Conservation (phyloP, 1,284 basidiomycete genomes). For the Schizophyllum commune region DNA sequence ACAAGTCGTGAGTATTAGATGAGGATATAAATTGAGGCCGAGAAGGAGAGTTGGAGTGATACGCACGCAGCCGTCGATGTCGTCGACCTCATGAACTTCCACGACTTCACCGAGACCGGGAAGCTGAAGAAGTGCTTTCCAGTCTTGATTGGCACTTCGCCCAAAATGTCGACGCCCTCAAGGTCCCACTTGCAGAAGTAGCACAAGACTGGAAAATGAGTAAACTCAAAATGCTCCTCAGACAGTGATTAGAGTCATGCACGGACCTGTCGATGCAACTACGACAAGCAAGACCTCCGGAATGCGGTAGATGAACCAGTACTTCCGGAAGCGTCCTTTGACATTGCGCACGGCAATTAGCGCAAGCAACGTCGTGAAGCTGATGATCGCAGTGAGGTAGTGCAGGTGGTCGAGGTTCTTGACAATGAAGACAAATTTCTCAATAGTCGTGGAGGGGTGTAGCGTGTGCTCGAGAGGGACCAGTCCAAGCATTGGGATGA, state of each 20-base stretch:
- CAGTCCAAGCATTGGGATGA: constrained; percentile 78
- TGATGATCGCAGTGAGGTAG: constrained; percentile 63
- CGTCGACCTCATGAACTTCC: constrained; percentile 64
- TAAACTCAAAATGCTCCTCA: neutral
- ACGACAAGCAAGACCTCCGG: constrained; percentile 77
- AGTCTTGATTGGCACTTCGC: constrained; percentile 59
- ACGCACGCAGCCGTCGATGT: constrained; percentile 73
- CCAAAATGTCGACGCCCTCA: constrained; percentile 76
- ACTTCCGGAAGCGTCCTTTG: constrained; percentile 46
- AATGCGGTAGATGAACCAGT: constrained; percentile 66
- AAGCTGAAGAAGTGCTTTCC: constrained; percentile 56
- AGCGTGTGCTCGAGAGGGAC: constrained; percentile 42
- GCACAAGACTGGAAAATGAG: constrained; percentile 51
- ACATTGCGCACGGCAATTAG: constrained; percentile 55
- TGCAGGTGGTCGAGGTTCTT: constrained; percentile 45
- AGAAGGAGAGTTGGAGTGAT: neutral
- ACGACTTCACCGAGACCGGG: constrained; percentile 52
- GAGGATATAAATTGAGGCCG: constrained; percentile 1
- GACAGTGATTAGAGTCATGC: neutral
- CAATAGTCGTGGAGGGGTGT: constrained; percentile 59
- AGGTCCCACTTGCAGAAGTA: constrained; percentile 67
- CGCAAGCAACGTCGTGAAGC: constrained; percentile 55
- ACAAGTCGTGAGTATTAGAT: neutral
- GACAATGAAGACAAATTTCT: constrained; percentile 75
- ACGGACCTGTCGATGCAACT: constrained; percentile 70